Percentiles rank a stretch among this genome's conserved stretches.
phyloP scores from a whole-genome alignment of 2,329 filamentous ascomycete species.

The Colletotrichum navitas region DNA sequence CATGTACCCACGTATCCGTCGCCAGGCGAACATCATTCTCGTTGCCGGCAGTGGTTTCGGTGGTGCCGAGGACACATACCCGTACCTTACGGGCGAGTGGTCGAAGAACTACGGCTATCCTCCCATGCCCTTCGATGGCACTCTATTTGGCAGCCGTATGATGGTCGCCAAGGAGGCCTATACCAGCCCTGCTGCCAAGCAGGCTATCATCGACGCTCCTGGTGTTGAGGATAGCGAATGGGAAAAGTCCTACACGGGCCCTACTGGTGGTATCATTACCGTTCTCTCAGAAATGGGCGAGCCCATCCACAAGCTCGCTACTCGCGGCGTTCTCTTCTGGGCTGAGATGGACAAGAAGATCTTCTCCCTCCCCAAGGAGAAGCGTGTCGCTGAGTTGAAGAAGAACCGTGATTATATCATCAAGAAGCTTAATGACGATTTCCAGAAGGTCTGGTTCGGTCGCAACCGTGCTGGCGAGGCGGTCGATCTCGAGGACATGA shows the following conservation, averaged over 20 bases:
- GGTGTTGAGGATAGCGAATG: constrained; percentile 86
- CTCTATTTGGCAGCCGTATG: constrained; percentile 90
- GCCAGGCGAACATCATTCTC: constrained; percentile 87
- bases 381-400: constrained; percentile 87
- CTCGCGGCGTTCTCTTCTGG: constrained; percentile 96
- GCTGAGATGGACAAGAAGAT: constrained; percentile 99
- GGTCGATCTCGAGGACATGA: constrained; percentile 95
- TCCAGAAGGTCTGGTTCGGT: constrained; percentile 97
- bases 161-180: constrained; percentile 95
- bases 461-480: constrained; percentile 83
- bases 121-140: constrained; percentile 94
- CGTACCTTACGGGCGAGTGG: constrained; percentile 91
- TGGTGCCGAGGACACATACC: constrained; percentile 89
- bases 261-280: constrained; percentile 93
- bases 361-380: constrained; percentile 95
- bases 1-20: constrained; percentile 90
- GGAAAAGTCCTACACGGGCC: constrained; percentile 93
- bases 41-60: constrained; percentile 94
- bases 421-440: constrained; percentile 94
- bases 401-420: constrained; percentile 93
- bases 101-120: constrained; percentile 88
- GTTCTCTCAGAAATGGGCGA: constrained; percentile 99
- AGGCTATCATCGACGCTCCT: constrained; percentile 88
- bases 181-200: constrained; percentile 88
- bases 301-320: constrained; percentile 98